Evolutionary conservation across 163 green algal species (phyloP).

Genomic region (Chlamydomonas reinhardtii): DNA sequence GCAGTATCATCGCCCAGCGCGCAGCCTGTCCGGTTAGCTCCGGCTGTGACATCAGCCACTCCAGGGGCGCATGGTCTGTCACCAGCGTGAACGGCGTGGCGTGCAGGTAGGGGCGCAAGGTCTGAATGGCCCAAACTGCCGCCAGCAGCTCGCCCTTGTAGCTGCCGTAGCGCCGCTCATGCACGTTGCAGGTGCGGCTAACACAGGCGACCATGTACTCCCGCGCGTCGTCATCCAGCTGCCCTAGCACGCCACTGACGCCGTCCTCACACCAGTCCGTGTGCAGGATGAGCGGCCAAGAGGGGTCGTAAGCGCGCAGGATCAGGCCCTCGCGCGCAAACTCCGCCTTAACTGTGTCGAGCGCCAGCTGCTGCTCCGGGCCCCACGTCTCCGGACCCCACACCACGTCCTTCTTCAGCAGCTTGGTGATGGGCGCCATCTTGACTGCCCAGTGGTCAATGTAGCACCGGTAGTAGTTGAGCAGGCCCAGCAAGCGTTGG

Average conservation of each 20-base stretch:
- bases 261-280: background rate
- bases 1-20: conserved; percentile 50
- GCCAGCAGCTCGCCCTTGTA: conserved; percentile 31
- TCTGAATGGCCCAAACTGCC: conserved; percentile 43
- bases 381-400: conserved; percentile 5
- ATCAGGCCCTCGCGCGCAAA: background rate
- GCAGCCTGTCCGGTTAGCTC: conserved; percentile 40
- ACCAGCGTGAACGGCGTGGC: conserved; percentile 36
- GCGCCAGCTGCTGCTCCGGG: background rate
- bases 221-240: conserved; percentile 34
- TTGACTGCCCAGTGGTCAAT: conserved; percentile 1
- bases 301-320: background rate
- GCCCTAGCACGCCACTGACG: conserved; percentile 28
- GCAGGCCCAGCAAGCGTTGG: background rate
- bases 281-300: background rate
- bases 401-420: background rate
- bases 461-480: conserved; percentile 35
- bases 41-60: conserved; percentile 35
- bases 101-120: conserved; percentile 45
- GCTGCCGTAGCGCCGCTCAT: no score
- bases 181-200: background rate
- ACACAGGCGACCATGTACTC: conserved; percentile 31
- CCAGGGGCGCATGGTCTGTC: conserved; percentile 53
- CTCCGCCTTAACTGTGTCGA: background rate
- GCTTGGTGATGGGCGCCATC: background rate